Base-by-base conservation (phyloP, 495 filamentous ascomycete species). In the Penicillium paradoxum region DNA sequence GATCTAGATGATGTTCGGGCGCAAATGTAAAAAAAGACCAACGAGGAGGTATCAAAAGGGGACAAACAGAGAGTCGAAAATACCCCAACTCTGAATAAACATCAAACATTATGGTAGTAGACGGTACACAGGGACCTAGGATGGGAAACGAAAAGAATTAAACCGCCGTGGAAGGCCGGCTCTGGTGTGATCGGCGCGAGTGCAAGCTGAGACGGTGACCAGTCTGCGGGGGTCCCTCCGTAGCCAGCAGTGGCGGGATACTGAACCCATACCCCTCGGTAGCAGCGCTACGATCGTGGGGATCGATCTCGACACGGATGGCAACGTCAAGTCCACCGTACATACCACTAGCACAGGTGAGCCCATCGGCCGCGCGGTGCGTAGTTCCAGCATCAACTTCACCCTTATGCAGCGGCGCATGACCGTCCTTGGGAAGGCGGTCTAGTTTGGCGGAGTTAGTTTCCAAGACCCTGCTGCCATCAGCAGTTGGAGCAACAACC, bases 201-300 rank as follows among this genome's bases (percentile, higher is more conserved):
- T 56, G 58, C 17, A 66, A 15, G 27, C 63, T 64, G 30, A 57
- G 44, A 2, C 58, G 55, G 6, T 58, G 57, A 1, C 58, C 54
- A 2, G 24, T 37, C 2, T 39, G 53, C 11, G 63, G 60, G 5
- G 44, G 37, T 17, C 36, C 51, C 44, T 57, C 57, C 18, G 61
- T 66, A 38, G 60, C 58, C 13, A 54, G 32, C 22, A 71, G 54
- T 36, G 60, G 60, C 38, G 68, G 68, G 43, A 71, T 74, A 55
- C 73, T 83, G 53, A 90, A 79, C 30, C 85, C 88, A 63, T 90
- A 90, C 14, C 77, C 75, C 55, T 84, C 73, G 2, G 88, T 88
- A 51, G 69, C 67, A 10, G 85, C 88, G 41, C 80, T 62, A 11
- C 63, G 66, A 60, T 89, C 74, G 49, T 83, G 80, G 53, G 85